These are phyloP conservation scores for Acer saccharum DNA, from an alignment of 345 rosid species.

Conservation along the genomic window DNA sequence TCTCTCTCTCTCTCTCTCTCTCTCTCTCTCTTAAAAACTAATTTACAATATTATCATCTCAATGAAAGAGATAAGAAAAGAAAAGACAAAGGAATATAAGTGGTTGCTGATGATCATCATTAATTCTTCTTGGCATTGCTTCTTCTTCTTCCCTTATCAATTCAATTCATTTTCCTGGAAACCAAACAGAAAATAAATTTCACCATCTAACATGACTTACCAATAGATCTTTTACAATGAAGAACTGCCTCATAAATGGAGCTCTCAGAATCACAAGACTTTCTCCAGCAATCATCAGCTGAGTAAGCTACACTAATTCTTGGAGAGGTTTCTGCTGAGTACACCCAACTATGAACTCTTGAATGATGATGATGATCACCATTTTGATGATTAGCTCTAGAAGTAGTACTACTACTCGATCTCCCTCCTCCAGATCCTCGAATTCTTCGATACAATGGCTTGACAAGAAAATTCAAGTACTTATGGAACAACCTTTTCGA, in stretches of 20 bases:
- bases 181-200: neutral
- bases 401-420: conserved; percentile 20
- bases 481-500: conserved; percentile 60
- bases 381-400: conserved; percentile 32
- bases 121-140: conserved; percentile 24
- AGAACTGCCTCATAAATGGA: conserved; percentile 94
- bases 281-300: conserved; percentile 58
- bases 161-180: conserved; percentile 43
- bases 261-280: conserved; percentile 84
- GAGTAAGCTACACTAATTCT: conserved; percentile 64
- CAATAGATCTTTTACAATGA: conserved; percentile 92
- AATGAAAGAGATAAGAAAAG: conserved; percentile 18
- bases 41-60: conserved; percentile 36
- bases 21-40: conserved; percentile 23
- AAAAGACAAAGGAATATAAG: conserved; percentile 40
- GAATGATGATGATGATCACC: conserved; percentile 12
- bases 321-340: conserved; percentile 69
- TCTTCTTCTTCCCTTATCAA: conserved; percentile 10
- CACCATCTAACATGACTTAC: conserved; percentile 27
- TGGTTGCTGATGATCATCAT: conserved; percentile 18
- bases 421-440: conserved; percentile 43
- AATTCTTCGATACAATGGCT: conserved; percentile 64
- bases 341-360: conserved; percentile 44
- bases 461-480: conserved; percentile 62
- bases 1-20: conserved; percentile 6